Percentiles rank a stretch among this genome's conserved stretches.
Conservation (phyloP, 2,329 filamentous ascomycete genomes). For the Cladosporium sp. region DNA sequence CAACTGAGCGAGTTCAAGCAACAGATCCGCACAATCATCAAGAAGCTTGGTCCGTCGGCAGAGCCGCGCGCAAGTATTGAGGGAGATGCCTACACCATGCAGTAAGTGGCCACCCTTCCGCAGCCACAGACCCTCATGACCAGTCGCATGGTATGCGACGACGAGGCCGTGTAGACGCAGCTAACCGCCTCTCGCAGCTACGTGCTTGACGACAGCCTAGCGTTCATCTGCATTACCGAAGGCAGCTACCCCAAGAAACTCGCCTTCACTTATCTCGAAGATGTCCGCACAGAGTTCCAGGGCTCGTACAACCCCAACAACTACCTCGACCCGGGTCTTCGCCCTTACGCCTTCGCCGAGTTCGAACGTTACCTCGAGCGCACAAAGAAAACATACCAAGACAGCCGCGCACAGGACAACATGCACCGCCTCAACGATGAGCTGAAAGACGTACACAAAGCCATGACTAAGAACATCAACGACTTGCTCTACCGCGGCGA, state of each 20-base stretch:
- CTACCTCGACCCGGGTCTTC: conserved; percentile 72
- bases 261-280: conserved; percentile 95
- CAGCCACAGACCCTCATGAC: background rate
- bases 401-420: conserved; percentile 87
- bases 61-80: conserved; percentile 93
- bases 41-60: conserved; percentile 83
- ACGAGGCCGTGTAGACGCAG: background rate
- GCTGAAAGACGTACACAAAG: conserved; percentile 94
- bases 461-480: conserved; percentile 99
- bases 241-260: conserved; percentile 95
- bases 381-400: conserved; percentile 91
- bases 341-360: conserved; percentile 95
- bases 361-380: conserved; percentile 97
- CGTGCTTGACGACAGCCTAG: conserved; percentile 77
- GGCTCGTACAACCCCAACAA: conserved; percentile 76
- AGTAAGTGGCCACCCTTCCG: conserved; percentile 58
- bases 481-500: conserved; percentile 94
- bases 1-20: conserved; percentile 84
- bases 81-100: conserved; percentile 77
- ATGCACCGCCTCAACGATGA: conserved; percentile 95
- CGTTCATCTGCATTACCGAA: conserved; percentile 94
- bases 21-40: conserved; percentile 87
- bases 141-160: background rate
- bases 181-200: conserved; percentile 60
- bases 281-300: conserved; percentile 87